Percentiles rank a stretch among this genome's conserved stretches.
phyloP scores from a whole-genome alignment of 1,139 yeast species.

The Blastobotrys malaysiensis region DNA sequence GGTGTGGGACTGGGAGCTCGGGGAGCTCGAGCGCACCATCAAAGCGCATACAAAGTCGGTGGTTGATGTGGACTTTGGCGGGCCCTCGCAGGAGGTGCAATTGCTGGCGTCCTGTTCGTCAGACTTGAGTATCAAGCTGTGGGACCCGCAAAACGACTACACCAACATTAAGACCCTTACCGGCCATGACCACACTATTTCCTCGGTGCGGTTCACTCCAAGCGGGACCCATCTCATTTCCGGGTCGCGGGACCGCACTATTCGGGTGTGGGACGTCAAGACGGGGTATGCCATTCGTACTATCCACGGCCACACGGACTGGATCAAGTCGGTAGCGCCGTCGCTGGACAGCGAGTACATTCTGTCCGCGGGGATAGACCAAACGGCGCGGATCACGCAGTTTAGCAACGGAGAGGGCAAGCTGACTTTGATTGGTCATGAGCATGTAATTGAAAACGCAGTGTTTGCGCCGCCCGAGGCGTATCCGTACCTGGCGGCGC shows the following conservation, averaged over 20 bases:
- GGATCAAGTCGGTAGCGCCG: slow-evolving; percentile 71
- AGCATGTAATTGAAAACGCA: slow-evolving; percentile 75
- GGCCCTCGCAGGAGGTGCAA: slow-evolving; percentile 35
- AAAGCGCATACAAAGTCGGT: slow-evolving; percentile 76
- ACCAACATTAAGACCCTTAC: slow-evolving; percentile 58
- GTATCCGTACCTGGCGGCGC: slow-evolving; percentile 46
- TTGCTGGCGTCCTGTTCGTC: slow-evolving; percentile 64
- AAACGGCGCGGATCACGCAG: slow-evolving; percentile 58
- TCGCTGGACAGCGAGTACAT: slow-evolving; percentile 50
- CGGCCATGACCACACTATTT: slow-evolving; percentile 91
- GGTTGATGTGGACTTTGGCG: slow-evolving; percentile 50
- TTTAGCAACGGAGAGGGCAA: slow-evolving; percentile 64
- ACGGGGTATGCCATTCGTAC: slow-evolving; percentile 65
- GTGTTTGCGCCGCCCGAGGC: slow-evolving; percentile 57
- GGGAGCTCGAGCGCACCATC: slow-evolving; percentile 63
- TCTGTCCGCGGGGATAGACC: slow-evolving; percentile 78
- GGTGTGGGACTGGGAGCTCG: slow-evolving; percentile 68
- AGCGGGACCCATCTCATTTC: slow-evolving; percentile 49
- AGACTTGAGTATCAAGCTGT: slow-evolving; percentile 66
- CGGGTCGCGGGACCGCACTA: slow-evolving; percentile 70
- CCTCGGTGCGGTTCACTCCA: slow-evolving; percentile 54
- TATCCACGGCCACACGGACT: slow-evolving; percentile 76
- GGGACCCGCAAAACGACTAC: slow-evolving; percentile 53
- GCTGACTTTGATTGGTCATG: slow-evolving; percentile 67
- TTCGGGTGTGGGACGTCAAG: slow-evolving; percentile 70